A percentile compares a stretch with the other conserved stretches of the same genome.
Evolutionary conservation across 176 grass and related monocot species (phyloP).

Genomic region (Avena insularis): DNA sequence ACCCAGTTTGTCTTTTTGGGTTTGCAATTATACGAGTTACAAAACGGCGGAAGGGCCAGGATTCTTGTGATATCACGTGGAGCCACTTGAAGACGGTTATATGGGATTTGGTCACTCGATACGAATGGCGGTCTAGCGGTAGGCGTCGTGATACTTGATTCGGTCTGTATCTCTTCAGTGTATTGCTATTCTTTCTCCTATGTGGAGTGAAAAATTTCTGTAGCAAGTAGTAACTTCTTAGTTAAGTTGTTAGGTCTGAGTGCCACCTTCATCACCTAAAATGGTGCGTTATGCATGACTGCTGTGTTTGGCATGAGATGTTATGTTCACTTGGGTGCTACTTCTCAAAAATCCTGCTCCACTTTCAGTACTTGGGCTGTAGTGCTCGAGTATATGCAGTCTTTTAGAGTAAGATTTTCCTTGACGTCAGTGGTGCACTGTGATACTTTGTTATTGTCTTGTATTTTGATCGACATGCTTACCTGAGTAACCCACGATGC

Average conservation of each 20-base stretch:
- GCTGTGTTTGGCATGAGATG: background rate
- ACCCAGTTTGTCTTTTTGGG: background rate
- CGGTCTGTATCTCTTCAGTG: background rate
- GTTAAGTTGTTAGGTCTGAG: background rate
- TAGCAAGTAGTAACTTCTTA: background rate
- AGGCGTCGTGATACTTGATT: background rate
- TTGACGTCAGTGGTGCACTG: conserved; percentile 3
- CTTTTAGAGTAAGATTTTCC: conserved; percentile 7
- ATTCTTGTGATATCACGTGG: background rate
- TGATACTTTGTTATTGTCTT: background rate
- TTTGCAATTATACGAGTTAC: background rate
- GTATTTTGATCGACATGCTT: background rate
- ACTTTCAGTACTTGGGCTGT: background rate
- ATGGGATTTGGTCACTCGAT: background rate
- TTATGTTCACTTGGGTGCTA: background rate
- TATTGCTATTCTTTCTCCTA: conserved; percentile 3
- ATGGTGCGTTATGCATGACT: background rate
- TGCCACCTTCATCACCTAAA: background rate
- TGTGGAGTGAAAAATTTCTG: conserved; percentile 12
- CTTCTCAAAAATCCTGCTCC: background rate
- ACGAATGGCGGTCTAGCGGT: background rate
- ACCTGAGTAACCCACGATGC: background rate
- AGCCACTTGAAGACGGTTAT: background rate
- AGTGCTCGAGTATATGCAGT: background rate
- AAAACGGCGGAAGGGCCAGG: background rate